phyloP scores from a whole-genome alignment of 208 protist genomes.

The Crithidia fasciculata region DNA sequence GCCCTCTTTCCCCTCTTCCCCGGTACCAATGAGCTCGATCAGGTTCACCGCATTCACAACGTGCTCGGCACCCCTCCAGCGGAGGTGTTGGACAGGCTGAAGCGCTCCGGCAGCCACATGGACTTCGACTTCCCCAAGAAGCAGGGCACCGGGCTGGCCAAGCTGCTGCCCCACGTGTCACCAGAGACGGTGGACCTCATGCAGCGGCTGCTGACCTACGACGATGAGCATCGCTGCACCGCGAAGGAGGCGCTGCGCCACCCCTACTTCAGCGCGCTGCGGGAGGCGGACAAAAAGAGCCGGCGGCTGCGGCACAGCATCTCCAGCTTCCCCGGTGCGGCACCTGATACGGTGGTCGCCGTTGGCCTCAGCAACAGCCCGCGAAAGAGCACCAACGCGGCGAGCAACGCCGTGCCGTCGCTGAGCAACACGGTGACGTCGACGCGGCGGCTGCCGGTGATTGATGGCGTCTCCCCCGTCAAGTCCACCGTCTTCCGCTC shows the following conservation, averaged over 20 bases:
- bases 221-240: conserved; percentile 89
- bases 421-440: conserved; percentile 27
- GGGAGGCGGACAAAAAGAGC: conserved; percentile 54
- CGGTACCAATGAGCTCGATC: conserved; percentile 81
- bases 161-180: conserved; percentile 72
- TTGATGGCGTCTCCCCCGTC: conserved; percentile 24
- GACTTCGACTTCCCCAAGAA: conserved; percentile 80
- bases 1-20: conserved; percentile 85
- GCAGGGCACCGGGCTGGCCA: conserved; percentile 60
- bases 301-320: conserved; percentile 19
- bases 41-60: conserved; percentile 91
- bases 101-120: conserved; percentile 60
- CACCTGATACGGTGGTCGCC: neutral
- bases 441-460: conserved; percentile 26
- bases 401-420: conserved; percentile 14
- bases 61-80: conserved; percentile 90
- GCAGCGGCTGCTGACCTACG: conserved; percentile 83
- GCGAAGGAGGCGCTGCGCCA: conserved; percentile 92
- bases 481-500: conserved; percentile 16
- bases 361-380: conserved; percentile 21
- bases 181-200: conserved; percentile 88
- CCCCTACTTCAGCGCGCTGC: conserved; percentile 84
- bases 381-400: conserved; percentile 11
- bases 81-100: conserved; percentile 76
- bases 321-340: conserved; percentile 1